Conservation (phyloP, 176 grass and related monocot genomes). For the Raddia guianensis region DNA sequence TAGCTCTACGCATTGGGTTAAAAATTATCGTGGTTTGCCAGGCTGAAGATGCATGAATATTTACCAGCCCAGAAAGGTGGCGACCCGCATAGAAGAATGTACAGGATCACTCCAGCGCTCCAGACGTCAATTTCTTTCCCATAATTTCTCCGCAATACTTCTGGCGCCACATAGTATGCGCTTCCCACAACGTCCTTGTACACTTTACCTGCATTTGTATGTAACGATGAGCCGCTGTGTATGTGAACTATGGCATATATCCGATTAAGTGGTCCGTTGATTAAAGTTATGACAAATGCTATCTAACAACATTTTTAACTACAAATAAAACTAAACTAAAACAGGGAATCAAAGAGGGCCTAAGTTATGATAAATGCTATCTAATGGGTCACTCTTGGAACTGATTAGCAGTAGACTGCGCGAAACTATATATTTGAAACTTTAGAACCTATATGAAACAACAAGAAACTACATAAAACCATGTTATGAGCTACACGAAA, state of each 20-base stretch:
- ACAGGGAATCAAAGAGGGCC: no score
- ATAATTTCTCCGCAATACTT: constrained; percentile 63
- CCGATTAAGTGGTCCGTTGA: no score
- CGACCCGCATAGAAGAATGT: constrained; percentile 67
- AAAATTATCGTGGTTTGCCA: constrained; percentile 13
- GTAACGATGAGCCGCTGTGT: neutral
- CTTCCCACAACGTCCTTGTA: constrained; percentile 74
- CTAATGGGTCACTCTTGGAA: no score
- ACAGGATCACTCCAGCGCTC: constrained; percentile 85
- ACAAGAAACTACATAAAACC: no score
- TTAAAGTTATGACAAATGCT: no score
- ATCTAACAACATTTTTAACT: no score
- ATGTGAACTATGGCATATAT: neutral
- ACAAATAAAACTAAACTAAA: no score
- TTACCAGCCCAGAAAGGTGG: constrained; percentile 84
- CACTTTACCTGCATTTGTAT: constrained; percentile 63
- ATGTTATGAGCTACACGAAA: no score
- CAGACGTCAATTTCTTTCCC: constrained; percentile 85
- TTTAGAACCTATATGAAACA: no score
- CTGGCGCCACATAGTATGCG: constrained; percentile 78
- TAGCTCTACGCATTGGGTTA: neutral
- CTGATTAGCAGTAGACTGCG: no score
- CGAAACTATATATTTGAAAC: no score
- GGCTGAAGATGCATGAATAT: constrained; percentile 1
- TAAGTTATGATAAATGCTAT: no score